Evolutionary conservation across 441 rosid genomes (phyloP).

Genomic region (Theobroma grandiflorum): DNA sequence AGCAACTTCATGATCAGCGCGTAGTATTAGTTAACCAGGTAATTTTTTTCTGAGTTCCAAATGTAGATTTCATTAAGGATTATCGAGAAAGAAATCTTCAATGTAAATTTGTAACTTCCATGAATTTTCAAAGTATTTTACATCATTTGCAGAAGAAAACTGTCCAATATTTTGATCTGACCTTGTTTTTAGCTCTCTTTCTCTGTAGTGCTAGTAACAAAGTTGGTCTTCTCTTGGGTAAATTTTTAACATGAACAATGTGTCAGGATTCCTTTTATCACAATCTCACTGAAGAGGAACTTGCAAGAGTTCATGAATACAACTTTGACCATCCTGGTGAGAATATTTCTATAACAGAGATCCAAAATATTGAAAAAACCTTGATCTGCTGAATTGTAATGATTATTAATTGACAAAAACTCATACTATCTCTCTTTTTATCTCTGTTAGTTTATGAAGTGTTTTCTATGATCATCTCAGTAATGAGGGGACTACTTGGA

Average conservation of each 20-base stretch:
- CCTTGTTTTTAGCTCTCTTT: background rate
- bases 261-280: constrained; percentile 99
- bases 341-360: constrained; percentile 42
- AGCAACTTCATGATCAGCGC: constrained; percentile 99
- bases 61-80: constrained; percentile 1
- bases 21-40: constrained; percentile 98
- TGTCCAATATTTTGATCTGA: constrained; percentile 8
- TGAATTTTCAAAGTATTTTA: background rate
- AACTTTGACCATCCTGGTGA: constrained; percentile 99
- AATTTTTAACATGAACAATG: constrained; percentile 34
- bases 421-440: background rate
- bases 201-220: background rate
- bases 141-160: constrained; percentile 10
- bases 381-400: background rate
- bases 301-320: constrained; percentile 87
- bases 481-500: background rate
- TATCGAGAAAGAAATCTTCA: background rate
- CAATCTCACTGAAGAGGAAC: constrained; percentile 88
- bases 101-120: background rate
- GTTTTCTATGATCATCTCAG: constrained; percentile 10
- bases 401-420: background rate
- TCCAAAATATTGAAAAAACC: constrained; percentile 14
- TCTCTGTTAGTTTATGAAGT: background rate
- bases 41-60: constrained; percentile 20
- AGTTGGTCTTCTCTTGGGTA: constrained; percentile 13